A percentile compares a stretch with the other conserved stretches of the same genome.
phyloP scores from a whole-genome alignment of 2,329 filamentous ascomycete genomes.

The Helicocarpus griseus region DNA sequence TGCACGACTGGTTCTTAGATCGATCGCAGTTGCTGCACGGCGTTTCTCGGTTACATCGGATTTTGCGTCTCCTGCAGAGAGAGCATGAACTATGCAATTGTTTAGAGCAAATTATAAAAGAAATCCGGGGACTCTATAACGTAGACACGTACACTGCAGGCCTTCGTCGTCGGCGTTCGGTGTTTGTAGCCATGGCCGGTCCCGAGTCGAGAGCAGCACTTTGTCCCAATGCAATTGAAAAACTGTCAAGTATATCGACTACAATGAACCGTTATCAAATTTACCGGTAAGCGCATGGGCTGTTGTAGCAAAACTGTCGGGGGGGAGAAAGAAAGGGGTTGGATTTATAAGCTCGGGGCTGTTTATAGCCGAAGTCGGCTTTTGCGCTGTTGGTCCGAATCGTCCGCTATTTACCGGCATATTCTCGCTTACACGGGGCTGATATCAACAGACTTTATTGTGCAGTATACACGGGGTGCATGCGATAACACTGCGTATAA shows the following conservation, averaged over 20 bases:
- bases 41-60: constrained; percentile 49
- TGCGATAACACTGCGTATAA: no score
- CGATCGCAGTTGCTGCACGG: constrained; percentile 54
- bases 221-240: not conserved
- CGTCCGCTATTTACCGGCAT: constrained; percentile 17
- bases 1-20: constrained; percentile 44
- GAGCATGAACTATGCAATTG: constrained; percentile 40
- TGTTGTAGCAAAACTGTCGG: no score
- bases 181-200: constrained; percentile 18
- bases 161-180: constrained; percentile 31
- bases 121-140: not conserved
- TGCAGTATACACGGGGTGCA: not conserved
- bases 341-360: not conserved
- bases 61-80: constrained; percentile 51
- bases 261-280: not conserved
- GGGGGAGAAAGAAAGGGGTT: no score
- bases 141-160: constrained; percentile 34
- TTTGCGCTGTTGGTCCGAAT: constrained; percentile 18
- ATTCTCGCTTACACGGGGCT: no score
- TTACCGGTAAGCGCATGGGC: no score
- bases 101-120: constrained; percentile 8
- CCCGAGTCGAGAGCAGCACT: not conserved
- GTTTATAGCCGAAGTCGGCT: constrained; percentile 2
- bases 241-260: not conserved
- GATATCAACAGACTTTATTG: no score